Conservation (phyloP, 257 asterid genomes). For the Eucommia ulmoides region DNA sequence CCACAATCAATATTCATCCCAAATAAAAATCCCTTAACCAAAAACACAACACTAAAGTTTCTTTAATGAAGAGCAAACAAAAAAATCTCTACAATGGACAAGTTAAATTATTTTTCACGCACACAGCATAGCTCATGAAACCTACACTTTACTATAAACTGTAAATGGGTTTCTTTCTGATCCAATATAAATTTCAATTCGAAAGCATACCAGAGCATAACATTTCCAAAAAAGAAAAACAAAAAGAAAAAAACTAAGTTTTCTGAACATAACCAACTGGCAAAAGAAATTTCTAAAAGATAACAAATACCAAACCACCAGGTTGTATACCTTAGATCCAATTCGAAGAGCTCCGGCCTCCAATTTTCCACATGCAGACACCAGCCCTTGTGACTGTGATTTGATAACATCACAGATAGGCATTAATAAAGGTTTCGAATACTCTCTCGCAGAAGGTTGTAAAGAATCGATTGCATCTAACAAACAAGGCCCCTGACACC, state of each 20-base stretch:
- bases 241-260: not conserved
- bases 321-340: conserved; percentile 59
- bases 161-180: no score
- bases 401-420: conserved; percentile 81
- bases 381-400: conserved; percentile 75
- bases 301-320: not conserved
- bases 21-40: no score
- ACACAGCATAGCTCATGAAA: no score
- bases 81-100: no score
- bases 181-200: no score
- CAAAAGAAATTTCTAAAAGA: not conserved
- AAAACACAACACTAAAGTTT: no score
- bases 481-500: conserved; percentile 74
- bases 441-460: conserved; percentile 74
- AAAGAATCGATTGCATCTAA: conserved; percentile 89
- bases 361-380: conserved; percentile 70
- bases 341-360: conserved; percentile 76
- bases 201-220: no score
- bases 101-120: no score
- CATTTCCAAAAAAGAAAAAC: not conserved
- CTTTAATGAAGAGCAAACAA: no score
- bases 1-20: no score
- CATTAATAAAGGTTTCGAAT: conserved; percentile 59
- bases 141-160: no score
- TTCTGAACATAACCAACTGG: not conserved